These are phyloP conservation scores for Talaromyces funiculosus DNA, from an alignment of 2,329 filamentous ascomycete genomes.

Conservation along the genomic window DNA sequence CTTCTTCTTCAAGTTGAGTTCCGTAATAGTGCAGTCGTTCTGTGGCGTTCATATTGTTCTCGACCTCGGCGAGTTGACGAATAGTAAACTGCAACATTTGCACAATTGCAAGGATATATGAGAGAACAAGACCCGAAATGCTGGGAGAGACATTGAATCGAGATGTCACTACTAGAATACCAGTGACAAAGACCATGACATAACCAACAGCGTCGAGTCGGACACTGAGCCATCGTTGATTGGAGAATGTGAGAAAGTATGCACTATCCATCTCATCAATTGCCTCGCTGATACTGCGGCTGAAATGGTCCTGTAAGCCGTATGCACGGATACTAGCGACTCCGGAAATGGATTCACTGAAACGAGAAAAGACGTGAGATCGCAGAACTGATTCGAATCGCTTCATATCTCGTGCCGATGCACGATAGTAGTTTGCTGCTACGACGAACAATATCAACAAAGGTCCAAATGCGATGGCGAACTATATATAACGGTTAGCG, in stretches of 20 bases:
- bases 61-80: slow-evolving; percentile 84
- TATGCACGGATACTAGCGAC: slow-evolving; percentile 85
- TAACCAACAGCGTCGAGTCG: slow-evolving; percentile 80
- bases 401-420: slow-evolving; percentile 90
- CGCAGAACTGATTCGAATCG: slow-evolving; percentile 86
- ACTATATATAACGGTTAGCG: slow-evolving; percentile 34
- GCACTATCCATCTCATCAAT: slow-evolving; percentile 89
- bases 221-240: slow-evolving; percentile 83
- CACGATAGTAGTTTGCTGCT: slow-evolving; percentile 79
- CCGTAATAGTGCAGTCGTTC: slow-evolving; percentile 90
- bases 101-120: slow-evolving; percentile 87
- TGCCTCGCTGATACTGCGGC: slow-evolving; percentile 58
- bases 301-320: slow-evolving; percentile 69
- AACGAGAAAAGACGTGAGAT: slow-evolving; percentile 82
- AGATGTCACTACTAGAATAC: slow-evolving; percentile 82
- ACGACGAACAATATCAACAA: slow-evolving; percentile 73
- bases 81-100: slow-evolving; percentile 94
- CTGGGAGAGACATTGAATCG: slow-evolving; percentile 77
- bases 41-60: slow-evolving; percentile 97
- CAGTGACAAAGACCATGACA: slow-evolving; percentile 76
- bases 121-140: slow-evolving; percentile 77
- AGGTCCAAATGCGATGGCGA: slow-evolving; percentile 62
- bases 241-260: slow-evolving; percentile 88
- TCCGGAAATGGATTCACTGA: slow-evolving; percentile 78
- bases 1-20: slow-evolving; percentile 79